Conservation (phyloP, 179 eudicot species). For the Silene noctiflora region DNA sequence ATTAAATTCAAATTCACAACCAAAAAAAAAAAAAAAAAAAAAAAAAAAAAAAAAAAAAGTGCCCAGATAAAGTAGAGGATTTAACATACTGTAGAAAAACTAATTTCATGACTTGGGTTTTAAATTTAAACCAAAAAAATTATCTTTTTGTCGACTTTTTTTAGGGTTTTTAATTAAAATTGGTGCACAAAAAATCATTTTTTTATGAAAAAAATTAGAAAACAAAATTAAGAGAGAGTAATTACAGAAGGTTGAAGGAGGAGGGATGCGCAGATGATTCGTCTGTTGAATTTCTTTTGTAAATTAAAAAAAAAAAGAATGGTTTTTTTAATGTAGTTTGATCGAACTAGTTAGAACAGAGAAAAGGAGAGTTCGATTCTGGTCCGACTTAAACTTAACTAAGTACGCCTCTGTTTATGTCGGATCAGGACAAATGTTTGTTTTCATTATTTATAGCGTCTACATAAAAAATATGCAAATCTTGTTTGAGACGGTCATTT, state of each 20-base stretch:
- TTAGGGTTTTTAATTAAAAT: slow-evolving; percentile 31
- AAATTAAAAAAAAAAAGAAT: neutral
- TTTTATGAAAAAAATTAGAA: neutral
- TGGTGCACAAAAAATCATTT: neutral
- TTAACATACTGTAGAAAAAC: neutral
- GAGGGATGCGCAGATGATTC: slow-evolving; percentile 18
- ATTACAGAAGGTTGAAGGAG: slow-evolving; percentile 26
- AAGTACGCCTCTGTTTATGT: neutral
- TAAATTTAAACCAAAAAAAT: neutral
- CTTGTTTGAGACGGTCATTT: too few species aligned
- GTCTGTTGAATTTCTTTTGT: slow-evolving; percentile 1
- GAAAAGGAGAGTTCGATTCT: slow-evolving; percentile 21
- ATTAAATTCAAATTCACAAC: slow-evolving; percentile 14
- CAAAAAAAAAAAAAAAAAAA: neutral
- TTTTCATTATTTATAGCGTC: too few species aligned
- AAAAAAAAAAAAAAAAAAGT: too few species aligned
- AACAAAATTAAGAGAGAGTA: neutral
- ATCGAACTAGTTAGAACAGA: slow-evolving; percentile 8
- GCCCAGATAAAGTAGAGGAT: slow-evolving; percentile 12
- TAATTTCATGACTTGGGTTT: slow-evolving; percentile 24
- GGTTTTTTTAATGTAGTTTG: neutral
- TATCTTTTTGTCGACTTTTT: neutral
- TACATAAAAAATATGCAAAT: too few species aligned
- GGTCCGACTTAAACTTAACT: slow-evolving; percentile 12
- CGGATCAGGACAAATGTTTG: too few species aligned